phyloP scores from a whole-genome alignment of 768 basidiomycete species.

The Mycena galericulata region DNA sequence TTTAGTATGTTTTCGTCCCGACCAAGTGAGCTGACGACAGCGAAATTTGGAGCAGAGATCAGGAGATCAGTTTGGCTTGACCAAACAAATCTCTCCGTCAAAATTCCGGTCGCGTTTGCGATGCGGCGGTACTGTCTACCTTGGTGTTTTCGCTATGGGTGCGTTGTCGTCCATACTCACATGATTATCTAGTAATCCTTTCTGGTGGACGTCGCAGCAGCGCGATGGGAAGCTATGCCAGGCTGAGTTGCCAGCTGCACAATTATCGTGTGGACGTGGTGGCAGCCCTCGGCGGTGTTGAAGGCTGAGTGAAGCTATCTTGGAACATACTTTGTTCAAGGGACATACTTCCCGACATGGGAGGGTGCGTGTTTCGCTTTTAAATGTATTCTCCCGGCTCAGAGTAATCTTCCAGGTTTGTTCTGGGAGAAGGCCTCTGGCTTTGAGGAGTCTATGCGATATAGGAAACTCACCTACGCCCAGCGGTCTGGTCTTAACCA shows the following conservation, averaged over 20 bases:
- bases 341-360: conserved; percentile 98
- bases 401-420: conserved; percentile 61
- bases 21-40: too few relatives aligned
- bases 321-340: conserved; percentile 98
- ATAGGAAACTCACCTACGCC: conserved; percentile 97
- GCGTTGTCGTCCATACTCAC: conserved; percentile 4
- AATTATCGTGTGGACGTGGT: conserved; percentile 99
- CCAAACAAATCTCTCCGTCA: too few relatives aligned
- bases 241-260: too few relatives aligned
- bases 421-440: conserved; percentile 99
- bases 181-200: conserved; percentile 77
- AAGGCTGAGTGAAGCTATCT: too few relatives aligned
- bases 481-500: conserved; percentile 98
- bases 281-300: conserved; percentile 96
- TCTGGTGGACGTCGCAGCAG: conserved; percentile 99
- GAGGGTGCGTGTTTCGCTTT: conserved; percentile 67
- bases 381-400: conserved; percentile 17
- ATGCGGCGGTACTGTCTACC: too few relatives aligned
- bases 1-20: too few relatives aligned
- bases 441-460: conserved; percentile 96
- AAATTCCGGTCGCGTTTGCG: too few relatives aligned
- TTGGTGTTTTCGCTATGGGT: too few relatives aligned
- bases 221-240: conserved; percentile 97
- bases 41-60: too few relatives aligned
- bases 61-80: too few relatives aligned